These are phyloP conservation scores for Protomyces inouyei DNA, from an alignment of 1,139 yeast species.

Conservation along the genomic window DNA sequence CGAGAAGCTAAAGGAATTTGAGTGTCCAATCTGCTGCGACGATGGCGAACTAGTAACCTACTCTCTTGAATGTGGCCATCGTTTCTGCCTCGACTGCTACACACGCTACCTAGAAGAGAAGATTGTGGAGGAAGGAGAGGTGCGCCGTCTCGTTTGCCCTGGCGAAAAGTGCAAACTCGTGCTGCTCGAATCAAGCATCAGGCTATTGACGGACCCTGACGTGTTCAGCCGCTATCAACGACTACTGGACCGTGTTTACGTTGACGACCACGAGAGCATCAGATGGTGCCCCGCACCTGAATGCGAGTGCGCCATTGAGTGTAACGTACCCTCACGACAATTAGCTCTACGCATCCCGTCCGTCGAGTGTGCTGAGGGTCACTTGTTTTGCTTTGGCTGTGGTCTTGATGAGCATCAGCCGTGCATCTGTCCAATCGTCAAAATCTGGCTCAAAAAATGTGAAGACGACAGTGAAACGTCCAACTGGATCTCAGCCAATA, in stretches of 20 bases:
- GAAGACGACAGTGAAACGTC: constrained; percentile 84
- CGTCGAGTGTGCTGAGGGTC: constrained; percentile 63
- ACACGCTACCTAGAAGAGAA: constrained; percentile 52
- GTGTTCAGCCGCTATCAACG: constrained; percentile 35
- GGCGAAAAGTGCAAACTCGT: constrained; percentile 43
- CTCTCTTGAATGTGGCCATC: constrained; percentile 62
- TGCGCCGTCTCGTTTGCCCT: constrained; percentile 57
- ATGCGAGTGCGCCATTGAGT: constrained; percentile 59
- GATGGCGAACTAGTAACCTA: constrained; percentile 47
- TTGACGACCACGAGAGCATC: constrained; percentile 51
- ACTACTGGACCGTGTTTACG: constrained; percentile 44
- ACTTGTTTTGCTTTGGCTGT: constrained; percentile 77
- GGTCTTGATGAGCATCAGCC: constrained; percentile 68
- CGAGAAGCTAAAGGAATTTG: constrained; percentile 38
- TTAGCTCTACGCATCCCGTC: constrained; percentile 50
- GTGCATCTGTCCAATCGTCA: constrained; percentile 66
- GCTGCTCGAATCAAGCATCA: constrained; percentile 41
- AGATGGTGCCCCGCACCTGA: constrained; percentile 88
- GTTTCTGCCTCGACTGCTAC: constrained; percentile 66
- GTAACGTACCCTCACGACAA: constrained; percentile 42
- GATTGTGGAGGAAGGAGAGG: constrained; percentile 49
- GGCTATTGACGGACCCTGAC: constrained; percentile 39
- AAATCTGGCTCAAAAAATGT: constrained; percentile 73
- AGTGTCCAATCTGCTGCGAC: constrained; percentile 71
- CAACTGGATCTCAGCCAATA: constrained; percentile 83